These are phyloP conservation scores for Pterocarpus macrocarpus DNA, from an alignment of 306 rosid genomes.

Conservation along the genomic window DNA sequence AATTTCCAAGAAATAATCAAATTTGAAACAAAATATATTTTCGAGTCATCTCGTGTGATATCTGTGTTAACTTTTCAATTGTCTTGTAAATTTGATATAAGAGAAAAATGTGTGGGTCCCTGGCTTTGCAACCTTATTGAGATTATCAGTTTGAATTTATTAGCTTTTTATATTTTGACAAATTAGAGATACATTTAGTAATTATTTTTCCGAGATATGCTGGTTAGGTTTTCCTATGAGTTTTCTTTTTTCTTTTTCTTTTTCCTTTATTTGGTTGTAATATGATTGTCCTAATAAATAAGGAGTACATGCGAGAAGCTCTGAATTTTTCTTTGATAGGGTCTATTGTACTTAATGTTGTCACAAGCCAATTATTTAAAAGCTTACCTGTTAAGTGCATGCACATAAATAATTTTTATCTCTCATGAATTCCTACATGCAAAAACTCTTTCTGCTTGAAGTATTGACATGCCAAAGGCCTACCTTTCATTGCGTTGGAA, in stretches of 20 bases:
- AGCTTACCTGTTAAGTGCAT: background rate
- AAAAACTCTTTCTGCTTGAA: background rate
- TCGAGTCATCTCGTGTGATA: too few species aligned
- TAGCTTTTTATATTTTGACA: background rate
- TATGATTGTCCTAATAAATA: background rate
- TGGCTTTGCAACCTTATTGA: background rate
- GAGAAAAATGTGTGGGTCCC: background rate
- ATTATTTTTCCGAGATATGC: too few species aligned
- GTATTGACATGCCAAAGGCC: background rate
- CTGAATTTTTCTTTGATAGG: background rate
- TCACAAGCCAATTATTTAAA: background rate
- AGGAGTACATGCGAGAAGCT: background rate
- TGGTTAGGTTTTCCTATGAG: too few species aligned
- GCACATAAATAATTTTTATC: background rate
- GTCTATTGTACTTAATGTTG: background rate
- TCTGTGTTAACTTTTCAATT: background rate
- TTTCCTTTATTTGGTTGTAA: background rate
- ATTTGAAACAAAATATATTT: too few species aligned
- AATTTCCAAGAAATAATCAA: background rate
- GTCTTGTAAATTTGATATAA: background rate
- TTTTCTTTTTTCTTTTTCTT: background rate
- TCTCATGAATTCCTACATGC: background rate
- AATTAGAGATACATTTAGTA: background rate
- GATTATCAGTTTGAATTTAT: background rate
- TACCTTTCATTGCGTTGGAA: background rate